A percentile compares a stretch with the other conserved stretches of the same genome.
phyloP scores from a whole-genome alignment of 106 monocot genomes.

The Hemerocallis citrina region DNA sequence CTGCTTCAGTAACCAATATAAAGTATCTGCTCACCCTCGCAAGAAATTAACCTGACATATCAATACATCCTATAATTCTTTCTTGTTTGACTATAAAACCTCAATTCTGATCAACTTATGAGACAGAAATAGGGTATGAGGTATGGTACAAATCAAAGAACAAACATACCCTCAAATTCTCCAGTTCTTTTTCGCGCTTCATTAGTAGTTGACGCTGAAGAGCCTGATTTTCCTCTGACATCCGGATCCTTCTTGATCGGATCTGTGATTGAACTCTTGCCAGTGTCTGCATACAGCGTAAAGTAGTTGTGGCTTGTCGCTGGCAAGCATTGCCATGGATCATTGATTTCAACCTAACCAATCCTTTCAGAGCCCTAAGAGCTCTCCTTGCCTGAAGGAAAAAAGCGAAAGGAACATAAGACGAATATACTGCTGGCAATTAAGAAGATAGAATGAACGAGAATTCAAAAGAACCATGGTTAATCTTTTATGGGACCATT shows the following conservation, averaged over 20 bases:
- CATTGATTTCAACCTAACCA: slow-evolving; percentile 71
- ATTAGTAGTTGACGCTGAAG: slow-evolving; percentile 83
- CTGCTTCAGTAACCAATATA: too few relatives aligned
- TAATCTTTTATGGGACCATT: too few relatives aligned
- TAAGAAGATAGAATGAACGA: not conserved
- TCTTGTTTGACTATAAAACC: not conserved
- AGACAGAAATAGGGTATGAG: too few relatives aligned
- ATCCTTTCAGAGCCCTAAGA: slow-evolving; percentile 63
- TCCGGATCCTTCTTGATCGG: slow-evolving; percentile 63
- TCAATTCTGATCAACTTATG: too few relatives aligned
- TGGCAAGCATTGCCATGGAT: slow-evolving; percentile 64
- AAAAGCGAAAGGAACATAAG: not conserved
- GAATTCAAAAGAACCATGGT: too few relatives aligned
- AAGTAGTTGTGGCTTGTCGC: slow-evolving; percentile 73
- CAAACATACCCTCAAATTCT: slow-evolving; percentile 43
- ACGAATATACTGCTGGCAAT: not conserved
- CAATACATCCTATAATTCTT: not conserved
- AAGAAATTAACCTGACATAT: too few relatives aligned
- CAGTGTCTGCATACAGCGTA: slow-evolving; percentile 86
- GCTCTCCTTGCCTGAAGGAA: slow-evolving; percentile 68
- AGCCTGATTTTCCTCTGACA: slow-evolving; percentile 89
- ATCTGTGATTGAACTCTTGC: slow-evolving; percentile 85
- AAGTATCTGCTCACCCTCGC: not conserved
- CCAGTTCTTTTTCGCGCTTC: slow-evolving; percentile 72
- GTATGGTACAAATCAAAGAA: not conserved